phyloP scores from a whole-genome alignment of 1,139 yeast species.

The Geotrichum europaeum region DNA sequence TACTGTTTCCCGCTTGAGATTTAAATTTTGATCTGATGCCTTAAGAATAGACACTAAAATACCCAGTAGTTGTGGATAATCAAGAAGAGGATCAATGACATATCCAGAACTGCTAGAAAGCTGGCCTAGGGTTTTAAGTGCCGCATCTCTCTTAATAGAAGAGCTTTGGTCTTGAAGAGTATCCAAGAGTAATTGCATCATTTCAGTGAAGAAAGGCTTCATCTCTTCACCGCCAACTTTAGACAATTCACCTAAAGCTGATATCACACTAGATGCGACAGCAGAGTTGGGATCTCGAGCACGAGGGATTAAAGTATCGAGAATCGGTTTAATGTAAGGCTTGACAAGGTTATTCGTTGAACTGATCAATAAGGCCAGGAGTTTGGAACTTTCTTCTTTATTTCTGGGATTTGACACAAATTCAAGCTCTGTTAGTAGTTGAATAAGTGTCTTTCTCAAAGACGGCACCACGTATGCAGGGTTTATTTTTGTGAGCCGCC shows the following conservation, averaged over 20 bases:
- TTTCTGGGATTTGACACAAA: slow-evolving; percentile 69
- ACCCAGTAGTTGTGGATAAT: slow-evolving; percentile 83
- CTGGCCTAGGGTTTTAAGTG: slow-evolving; percentile 81
- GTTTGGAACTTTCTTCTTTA: slow-evolving; percentile 80
- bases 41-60: slow-evolving; percentile 74
- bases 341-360: slow-evolving; percentile 74
- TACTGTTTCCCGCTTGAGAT: slow-evolving; percentile 80
- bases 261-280: slow-evolving; percentile 79
- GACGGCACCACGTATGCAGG: slow-evolving; percentile 97
- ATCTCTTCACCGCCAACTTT: slow-evolving; percentile 86
- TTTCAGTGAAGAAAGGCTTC: slow-evolving; percentile 58
- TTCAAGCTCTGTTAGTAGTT: slow-evolving; percentile 76
- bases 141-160: slow-evolving; percentile 79
- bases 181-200: slow-evolving; percentile 84
- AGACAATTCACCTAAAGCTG: slow-evolving; percentile 86
- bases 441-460: slow-evolving; percentile 76
- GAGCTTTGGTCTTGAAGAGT: slow-evolving; percentile 91
- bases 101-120: slow-evolving; percentile 87
- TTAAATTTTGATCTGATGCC: slow-evolving; percentile 62
- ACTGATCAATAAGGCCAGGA: slow-evolving; percentile 66
- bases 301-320: slow-evolving; percentile 73
- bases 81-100: slow-evolving; percentile 87
- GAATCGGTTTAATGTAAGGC: slow-evolving; percentile 86
- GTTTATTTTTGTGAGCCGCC: slow-evolving; percentile 76
- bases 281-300: slow-evolving; percentile 64